A percentile compares a stretch with the other conserved stretches of the same genome.
phyloP scores from a whole-genome alignment of 352 stramenopile genomes.

The Phytopythium chamaehyphon region DNA sequence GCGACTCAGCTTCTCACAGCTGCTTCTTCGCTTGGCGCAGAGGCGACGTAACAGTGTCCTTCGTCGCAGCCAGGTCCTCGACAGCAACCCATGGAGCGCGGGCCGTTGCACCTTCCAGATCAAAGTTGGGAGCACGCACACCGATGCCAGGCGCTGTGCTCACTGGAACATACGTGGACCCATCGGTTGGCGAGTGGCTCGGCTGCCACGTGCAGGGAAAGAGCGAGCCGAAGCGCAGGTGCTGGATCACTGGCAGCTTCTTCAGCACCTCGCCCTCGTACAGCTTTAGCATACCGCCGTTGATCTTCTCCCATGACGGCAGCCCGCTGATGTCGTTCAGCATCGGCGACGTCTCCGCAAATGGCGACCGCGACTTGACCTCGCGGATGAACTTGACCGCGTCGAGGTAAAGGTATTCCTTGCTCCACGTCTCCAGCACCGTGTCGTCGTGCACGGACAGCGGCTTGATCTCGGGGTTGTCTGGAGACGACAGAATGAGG shows the following conservation, averaged over 20 bases:
- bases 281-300: conserved; percentile 86
- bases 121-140: conserved; percentile 66
- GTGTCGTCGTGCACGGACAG: conserved; percentile 71
- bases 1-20: conserved; percentile 1
- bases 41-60: conserved; percentile 53
- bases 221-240: conserved; percentile 96
- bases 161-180: conserved; percentile 47
- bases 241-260: conserved; percentile 98
- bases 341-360: conserved; percentile 93
- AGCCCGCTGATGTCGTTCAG: conserved; percentile 91
- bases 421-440: conserved; percentile 50
- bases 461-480: conserved; percentile 63
- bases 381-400: conserved; percentile 91
- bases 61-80: conserved; percentile 36
- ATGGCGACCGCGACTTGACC: conserved; percentile 87
- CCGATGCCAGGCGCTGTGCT: conserved; percentile 54
- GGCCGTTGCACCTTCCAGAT: conserved; percentile 48
- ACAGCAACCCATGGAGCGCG: conserved; percentile 70
- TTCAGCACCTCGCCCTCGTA: conserved; percentile 97
- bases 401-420: conserved; percentile 92
- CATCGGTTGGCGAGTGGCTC: conserved; percentile 44
- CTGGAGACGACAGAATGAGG: too few species aligned
- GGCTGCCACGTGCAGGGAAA: conserved; percentile 85
- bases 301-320: conserved; percentile 90
- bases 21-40: conserved; percentile 24